Base-by-base conservation (phyloP, 257 asterid genomes). In the Thymus quinquecostatus region DNA sequence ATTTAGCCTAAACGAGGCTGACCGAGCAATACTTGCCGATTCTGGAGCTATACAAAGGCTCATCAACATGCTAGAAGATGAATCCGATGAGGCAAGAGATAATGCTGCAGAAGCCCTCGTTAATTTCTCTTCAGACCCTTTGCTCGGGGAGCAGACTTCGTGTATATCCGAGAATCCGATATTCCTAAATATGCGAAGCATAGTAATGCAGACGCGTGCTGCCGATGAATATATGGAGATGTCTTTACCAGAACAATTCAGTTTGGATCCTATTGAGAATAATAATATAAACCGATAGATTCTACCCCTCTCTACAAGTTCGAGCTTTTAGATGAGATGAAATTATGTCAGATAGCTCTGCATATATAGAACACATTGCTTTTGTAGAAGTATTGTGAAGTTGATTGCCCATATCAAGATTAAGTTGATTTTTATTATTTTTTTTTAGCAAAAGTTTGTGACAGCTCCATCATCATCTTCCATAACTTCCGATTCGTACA, bases 71-170 rank as follows among this genome's bases (percentile, higher is more conserved):
- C 66, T 84, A 58, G 79, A 75, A 47, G 79, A 74, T 7, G 87
- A 83, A 76, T 80, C 80, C 0, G 80, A 77, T 40, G 90, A 80
- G 80, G 47, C 78, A 78, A 81, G 80, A 70, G 87, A 83, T 27
- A 82, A 81, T 80, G 90, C 79, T 45, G 85, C 87, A 0, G 89
- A 86, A 74, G 85, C 96, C 38, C 89, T 84, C 3, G 76, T 82
- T 12, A 80, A 81, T 69, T 81, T 86, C 71, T 82, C 86, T 38
- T 66, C 66, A 67, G 91, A 86, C 74, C 84, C 89, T 0, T 77
- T 56, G 36, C 77, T 75, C 32, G 76, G 82, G 14, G 87, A 84
- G 48, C 71, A 80, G 49, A 58, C 82, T 57, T 77, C 82, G 0
- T 48, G 78, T 40, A 71, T 81, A 10, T 12, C 76, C 1, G 82